These are phyloP conservation scores for Nectriaceae sp. DNA, from an alignment of 2,329 filamentous ascomycete genomes.

Conservation along the genomic window DNA sequence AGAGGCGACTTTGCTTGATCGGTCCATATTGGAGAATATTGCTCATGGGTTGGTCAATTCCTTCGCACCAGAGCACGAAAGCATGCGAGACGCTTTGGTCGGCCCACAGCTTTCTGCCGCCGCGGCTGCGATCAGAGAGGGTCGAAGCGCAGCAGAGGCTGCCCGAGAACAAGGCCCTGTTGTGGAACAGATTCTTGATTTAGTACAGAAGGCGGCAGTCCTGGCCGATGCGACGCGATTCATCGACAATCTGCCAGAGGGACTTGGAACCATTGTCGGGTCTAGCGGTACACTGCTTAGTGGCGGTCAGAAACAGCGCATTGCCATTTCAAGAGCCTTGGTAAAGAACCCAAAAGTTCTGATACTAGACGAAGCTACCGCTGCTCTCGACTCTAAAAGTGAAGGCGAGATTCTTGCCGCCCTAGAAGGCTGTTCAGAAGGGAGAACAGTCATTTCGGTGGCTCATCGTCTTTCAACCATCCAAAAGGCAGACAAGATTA, in stretches of 20 bases:
- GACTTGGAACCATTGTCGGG: no score
- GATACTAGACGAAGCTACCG: constrained; percentile 61
- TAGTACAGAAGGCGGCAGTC: no score
- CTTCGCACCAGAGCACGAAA: constrained; percentile 34
- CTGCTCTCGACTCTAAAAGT: constrained; percentile 56
- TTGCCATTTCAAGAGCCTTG: constrained; percentile 55
- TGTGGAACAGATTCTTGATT: constrained; percentile 52
- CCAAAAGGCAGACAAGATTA: no score
- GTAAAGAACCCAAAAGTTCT: constrained; percentile 56
- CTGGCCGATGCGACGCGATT: constrained; percentile 53
- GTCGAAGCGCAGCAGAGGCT: no score
- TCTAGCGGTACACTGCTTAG: constrained; percentile 60
- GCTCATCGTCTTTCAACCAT: constrained; percentile 61
- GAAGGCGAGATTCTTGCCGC: constrained; percentile 53
- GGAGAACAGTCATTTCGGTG: constrained; percentile 65
- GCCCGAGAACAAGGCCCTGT: constrained; percentile 43
- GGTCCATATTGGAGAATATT: constrained; percentile 51
- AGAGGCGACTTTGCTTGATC: constrained; percentile 41
- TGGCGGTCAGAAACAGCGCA: no score
- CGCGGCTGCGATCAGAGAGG: no score
- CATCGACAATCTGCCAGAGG: constrained; percentile 52
- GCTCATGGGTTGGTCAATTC: constrained; percentile 48
- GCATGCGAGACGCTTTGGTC: constrained; percentile 43
- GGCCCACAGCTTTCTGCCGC: constrained; percentile 49
- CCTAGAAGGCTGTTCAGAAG: constrained; percentile 43